A percentile compares a stretch with the other conserved stretches of the same genome.
Evolutionary conservation across 2,329 filamentous ascomycete species (phyloP).

Genomic region (Tolypocladium cylindrosporum): DNA sequence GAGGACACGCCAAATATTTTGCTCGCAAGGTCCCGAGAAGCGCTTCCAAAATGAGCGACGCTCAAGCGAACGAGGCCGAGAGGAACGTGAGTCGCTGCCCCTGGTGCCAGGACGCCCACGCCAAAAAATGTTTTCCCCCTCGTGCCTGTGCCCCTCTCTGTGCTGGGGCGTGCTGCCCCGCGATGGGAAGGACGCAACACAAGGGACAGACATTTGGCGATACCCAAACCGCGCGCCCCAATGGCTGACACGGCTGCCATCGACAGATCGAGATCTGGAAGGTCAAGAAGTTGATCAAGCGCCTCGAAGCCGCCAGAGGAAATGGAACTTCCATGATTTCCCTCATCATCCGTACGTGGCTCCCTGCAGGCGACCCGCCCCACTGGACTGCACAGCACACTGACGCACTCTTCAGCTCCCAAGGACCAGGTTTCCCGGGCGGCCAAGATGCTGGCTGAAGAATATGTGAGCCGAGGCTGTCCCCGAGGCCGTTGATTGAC

Average conservation of each 20-base stretch:
- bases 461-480: slow-evolving; percentile 59
- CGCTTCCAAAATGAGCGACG: slow-evolving; percentile 67
- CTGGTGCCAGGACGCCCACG: neutral
- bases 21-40: slow-evolving; percentile 12
- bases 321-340: slow-evolving; percentile 99
- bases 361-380: neutral
- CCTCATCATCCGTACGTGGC: slow-evolving; percentile 81
- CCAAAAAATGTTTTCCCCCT: slow-evolving; percentile 7
- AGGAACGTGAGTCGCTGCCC: slow-evolving; percentile 61
- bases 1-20: slow-evolving; percentile 12
- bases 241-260: slow-evolving; percentile 9
- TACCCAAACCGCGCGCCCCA: neutral
- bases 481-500: neutral
- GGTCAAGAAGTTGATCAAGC: slow-evolving; percentile 99
- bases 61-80: slow-evolving; percentile 85
- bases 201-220: neutral
- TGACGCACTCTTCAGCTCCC: slow-evolving; percentile 50
- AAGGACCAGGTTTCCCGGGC: slow-evolving; percentile 96
- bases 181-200: slow-evolving; percentile 8
- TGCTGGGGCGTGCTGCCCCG: slow-evolving; percentile 17
- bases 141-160: slow-evolving; percentile 12
- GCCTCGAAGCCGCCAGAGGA: slow-evolving; percentile 89
- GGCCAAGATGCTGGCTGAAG: slow-evolving; percentile 99
- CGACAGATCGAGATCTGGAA: slow-evolving; percentile 73
- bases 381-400: neutral